phyloP scores from a whole-genome alignment of 306 rosid genomes.

The Aeschynomene evenia region DNA sequence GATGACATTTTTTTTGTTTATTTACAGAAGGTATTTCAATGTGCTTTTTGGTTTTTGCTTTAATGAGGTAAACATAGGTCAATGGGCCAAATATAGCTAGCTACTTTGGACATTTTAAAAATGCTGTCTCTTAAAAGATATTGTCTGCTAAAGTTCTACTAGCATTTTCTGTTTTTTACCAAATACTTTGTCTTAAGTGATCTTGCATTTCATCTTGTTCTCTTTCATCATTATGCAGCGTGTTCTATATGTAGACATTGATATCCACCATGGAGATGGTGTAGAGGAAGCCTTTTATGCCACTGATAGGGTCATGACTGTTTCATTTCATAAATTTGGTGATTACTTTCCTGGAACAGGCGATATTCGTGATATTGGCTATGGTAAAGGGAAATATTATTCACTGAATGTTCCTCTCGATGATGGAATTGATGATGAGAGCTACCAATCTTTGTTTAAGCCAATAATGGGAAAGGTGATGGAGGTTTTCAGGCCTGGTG shows the following conservation, averaged over 20 bases:
- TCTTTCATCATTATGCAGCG: constrained; percentile 40
- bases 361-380: constrained; percentile 46
- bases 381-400: constrained; percentile 48
- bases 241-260: constrained; percentile 45
- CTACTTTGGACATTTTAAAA: constrained; percentile 8
- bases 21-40: not conserved
- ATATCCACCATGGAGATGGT: constrained; percentile 42
- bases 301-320: constrained; percentile 57
- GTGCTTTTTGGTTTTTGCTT: not conserved
- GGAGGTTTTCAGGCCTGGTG: constrained; percentile 52
- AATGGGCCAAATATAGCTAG: not conserved
- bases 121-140: not conserved
- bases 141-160: not conserved
- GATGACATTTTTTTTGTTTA: not conserved
- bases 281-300: constrained; percentile 46
- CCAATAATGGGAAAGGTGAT: constrained; percentile 55
- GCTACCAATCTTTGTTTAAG: constrained; percentile 46
- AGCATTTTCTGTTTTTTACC: not conserved
- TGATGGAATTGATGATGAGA: constrained; percentile 55
- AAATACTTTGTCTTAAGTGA: constrained; percentile 8
- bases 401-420: constrained; percentile 50
- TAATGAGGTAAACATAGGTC: constrained; percentile 1
- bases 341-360: constrained; percentile 60
- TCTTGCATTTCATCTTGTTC: constrained; percentile 22
- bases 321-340: constrained; percentile 53